phyloP scores from a whole-genome alignment of 2,329 filamentous ascomycete species.

The Sporothrix brasiliensis region DNA sequence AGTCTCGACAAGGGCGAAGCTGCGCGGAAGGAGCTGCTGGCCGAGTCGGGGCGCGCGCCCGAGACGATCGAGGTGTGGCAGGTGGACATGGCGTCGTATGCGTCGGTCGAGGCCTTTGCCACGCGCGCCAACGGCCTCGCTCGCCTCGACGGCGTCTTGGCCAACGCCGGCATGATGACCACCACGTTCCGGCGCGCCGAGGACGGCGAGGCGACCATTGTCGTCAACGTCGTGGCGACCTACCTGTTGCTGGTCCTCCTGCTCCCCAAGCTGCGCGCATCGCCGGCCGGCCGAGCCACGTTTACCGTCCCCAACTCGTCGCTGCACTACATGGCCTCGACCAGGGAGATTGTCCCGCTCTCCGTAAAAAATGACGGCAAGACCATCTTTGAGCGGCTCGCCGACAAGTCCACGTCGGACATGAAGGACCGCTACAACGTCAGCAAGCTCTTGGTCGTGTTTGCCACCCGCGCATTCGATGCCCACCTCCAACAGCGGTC shows the following conservation, averaged over 20 bases:
- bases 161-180: slow-evolving; percentile 50
- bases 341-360: slow-evolving; percentile 37
- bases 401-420: slow-evolving; percentile 38
- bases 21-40: slow-evolving; percentile 37
- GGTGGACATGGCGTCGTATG: slow-evolving; percentile 48
- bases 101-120: slow-evolving; percentile 48
- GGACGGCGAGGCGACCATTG: slow-evolving; percentile 50
- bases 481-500: slow-evolving; percentile 24
- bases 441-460: slow-evolving; percentile 37
- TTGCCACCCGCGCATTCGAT: slow-evolving; percentile 41
- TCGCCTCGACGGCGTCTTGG: slow-evolving; percentile 50
- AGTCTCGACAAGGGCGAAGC: slow-evolving; percentile 41
- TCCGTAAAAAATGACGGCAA: neutral
- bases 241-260: slow-evolving; percentile 41
- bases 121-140: slow-evolving; percentile 42
- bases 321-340: slow-evolving; percentile 37
- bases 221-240: slow-evolving; percentile 42
- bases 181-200: slow-evolving; percentile 41
- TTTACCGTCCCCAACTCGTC: slow-evolving; percentile 39
- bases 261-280: slow-evolving; percentile 41
- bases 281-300: slow-evolving; percentile 31
- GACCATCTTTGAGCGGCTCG: slow-evolving; percentile 42
- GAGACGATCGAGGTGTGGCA: slow-evolving; percentile 45
- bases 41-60: neutral
- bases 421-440: slow-evolving; percentile 43